Percentiles rank a stretch among this genome's conserved stretches.
These are phyloP conservation scores for Pyronema domesticum DNA, from an alignment of 495 filamentous ascomycete genomes.

Conservation along the genomic window DNA sequence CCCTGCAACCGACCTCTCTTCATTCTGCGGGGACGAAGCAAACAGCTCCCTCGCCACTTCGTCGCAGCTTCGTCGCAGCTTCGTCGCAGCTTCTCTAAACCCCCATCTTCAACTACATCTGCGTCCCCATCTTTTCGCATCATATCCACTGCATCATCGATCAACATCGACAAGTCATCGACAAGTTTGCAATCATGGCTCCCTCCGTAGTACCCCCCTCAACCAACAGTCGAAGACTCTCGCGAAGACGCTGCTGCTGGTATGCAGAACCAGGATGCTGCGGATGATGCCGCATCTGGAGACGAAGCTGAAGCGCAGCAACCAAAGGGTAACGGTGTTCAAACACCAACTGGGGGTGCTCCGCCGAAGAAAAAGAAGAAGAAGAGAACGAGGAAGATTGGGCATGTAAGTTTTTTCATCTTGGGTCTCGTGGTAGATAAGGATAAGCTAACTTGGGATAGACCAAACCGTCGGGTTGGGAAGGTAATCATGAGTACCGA, in stretches of 20 bases:
- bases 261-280: neutral
- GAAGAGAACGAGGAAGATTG: conserved; percentile 1
- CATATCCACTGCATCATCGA: too few relatives aligned
- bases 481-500: neutral
- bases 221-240: too few relatives aligned
- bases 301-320: neutral
- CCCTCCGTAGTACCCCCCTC: too few relatives aligned
- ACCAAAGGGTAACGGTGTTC: neutral
- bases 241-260: neutral
- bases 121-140: too few relatives aligned
- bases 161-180: too few relatives aligned
- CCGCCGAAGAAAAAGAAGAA: neutral
- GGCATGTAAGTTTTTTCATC: neutral
- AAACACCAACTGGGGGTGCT: neutral
- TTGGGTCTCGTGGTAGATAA: neutral
- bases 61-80: too few relatives aligned
- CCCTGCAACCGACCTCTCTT: too few relatives aligned
- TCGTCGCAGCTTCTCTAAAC: too few relatives aligned
- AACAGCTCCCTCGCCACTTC: too few relatives aligned
- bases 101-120: too few relatives aligned
- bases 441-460: neutral
- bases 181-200: too few relatives aligned
- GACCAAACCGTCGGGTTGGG: conserved; percentile 1
- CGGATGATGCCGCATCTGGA: neutral
- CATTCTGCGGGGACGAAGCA: too few relatives aligned